These are phyloP conservation scores for Scedosporium dehoogii DNA, from an alignment of 2,329 filamentous ascomycete genomes.

Conservation along the genomic window DNA sequence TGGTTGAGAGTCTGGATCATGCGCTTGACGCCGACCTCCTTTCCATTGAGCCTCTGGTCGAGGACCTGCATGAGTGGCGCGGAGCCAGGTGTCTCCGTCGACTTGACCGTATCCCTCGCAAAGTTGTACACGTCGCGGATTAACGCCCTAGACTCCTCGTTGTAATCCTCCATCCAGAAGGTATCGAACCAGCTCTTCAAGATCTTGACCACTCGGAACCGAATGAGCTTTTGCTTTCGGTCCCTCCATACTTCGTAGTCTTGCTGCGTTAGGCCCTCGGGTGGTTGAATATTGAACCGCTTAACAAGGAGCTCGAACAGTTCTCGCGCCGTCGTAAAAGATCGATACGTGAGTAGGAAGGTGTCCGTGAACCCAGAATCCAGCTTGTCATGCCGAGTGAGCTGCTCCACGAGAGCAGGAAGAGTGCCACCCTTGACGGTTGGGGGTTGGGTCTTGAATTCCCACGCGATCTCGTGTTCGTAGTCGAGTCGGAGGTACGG, in stretches of 20 bases:
- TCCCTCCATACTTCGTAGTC: constrained; percentile 87
- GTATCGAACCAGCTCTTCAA: constrained; percentile 97
- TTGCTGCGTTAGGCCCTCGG: constrained; percentile 61
- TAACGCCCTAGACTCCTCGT: constrained; percentile 71
- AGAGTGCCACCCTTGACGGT: constrained; percentile 83
- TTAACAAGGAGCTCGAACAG: constrained; percentile 88
- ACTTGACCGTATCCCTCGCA: constrained; percentile 83
- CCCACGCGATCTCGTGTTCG: constrained; percentile 82
- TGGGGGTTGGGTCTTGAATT: constrained; percentile 65
- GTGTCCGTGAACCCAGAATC: constrained; percentile 96
- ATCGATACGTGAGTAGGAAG: constrained; percentile 92
- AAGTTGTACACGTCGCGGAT: constrained; percentile 86
- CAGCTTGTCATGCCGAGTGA: constrained; percentile 90
- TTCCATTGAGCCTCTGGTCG: constrained; percentile 79
- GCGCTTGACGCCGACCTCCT: constrained; percentile 76
- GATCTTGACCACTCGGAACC: constrained; percentile 94
- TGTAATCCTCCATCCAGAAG: constrained; percentile 96
- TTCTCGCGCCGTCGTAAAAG: constrained; percentile 83
- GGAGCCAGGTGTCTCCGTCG: constrained; percentile 85
- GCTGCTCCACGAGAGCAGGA: constrained; percentile 80
- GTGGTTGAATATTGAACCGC: constrained; percentile 86
- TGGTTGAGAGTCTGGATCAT: constrained; percentile 79
- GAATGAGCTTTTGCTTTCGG: constrained; percentile 89
- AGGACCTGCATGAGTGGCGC: constrained; percentile 75
- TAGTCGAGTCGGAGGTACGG: constrained; percentile 80